Base-by-base conservation (phyloP, 2,329 filamentous ascomycete species). In the Didymella pomorum region DNA sequence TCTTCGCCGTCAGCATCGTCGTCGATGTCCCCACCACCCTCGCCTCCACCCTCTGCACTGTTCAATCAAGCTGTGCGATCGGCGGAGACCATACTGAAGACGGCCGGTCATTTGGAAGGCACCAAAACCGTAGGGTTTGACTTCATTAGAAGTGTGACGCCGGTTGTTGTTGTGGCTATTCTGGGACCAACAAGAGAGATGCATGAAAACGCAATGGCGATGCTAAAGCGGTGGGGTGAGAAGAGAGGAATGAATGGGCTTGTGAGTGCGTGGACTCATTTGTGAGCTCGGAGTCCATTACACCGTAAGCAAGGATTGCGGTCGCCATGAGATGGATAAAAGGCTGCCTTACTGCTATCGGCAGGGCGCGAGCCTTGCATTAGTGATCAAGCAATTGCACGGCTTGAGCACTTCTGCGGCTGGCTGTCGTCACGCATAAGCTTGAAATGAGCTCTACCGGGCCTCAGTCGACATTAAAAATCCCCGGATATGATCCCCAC, bases 141-240 rank as follows among this genome's bases (percentile, higher is more conserved):
- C 25, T 66, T 72, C 21, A 62, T 73, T 42, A 62, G 70, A 1
- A 65, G 60, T 23, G 63, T 73, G 2, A 64, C 68, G 10, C 71
- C 71, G 0, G 43, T 75, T 1, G 63, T 73, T 0, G 62, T 69
- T 4, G 70, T 72, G 0, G 64, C 51, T 2, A 63, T 58, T 6
- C 41, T 70, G 11, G 68, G 64, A 1, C 71, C 72, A 2, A 49
- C 46, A 2, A 26, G 41, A 11, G 58, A 67, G 28, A 39, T 71
- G 11, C 60, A 56, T 25, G 42, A 50, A 9, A 21, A 44, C 4
- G 72, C 69, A 4, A 47, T 56, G 42, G 48, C 56, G n/a, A 71
- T 67, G 62, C 50, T 75, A 51, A 53, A 56, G 25, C 52, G 69
- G 25, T 75, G 70, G 71, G 66, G 65, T 4, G 58, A 60, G 26